Base-by-base conservation (phyloP, 768 basidiomycete genomes). In the Nidula microcarpa region DNA sequence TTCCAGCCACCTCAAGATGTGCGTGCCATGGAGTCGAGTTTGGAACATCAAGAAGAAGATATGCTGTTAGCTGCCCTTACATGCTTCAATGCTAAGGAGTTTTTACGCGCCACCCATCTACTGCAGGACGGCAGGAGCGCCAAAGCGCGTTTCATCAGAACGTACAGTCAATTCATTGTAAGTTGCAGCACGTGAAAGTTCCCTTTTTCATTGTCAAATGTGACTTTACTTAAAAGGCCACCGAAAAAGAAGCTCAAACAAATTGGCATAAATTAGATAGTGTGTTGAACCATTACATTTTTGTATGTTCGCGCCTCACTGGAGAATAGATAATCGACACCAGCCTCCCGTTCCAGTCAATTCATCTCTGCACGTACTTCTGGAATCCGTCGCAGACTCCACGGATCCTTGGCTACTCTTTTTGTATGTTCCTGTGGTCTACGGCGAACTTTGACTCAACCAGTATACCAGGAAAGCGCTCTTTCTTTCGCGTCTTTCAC, bases 81-180 rank as follows among this genome's bases (percentile, higher is more conserved):
- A 16, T 89, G 84, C 62, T 81, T 91, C 58, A 85, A 91, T 56
- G 70, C 82, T 13, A 85, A 86, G 62, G 94, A 98, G 60, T 87
- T 88, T 60, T 73, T 83, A 46, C 79, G 94, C 54, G 90, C 86
- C 6, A 78, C 81, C 5, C 81, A 86, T 59, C 68, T 83, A 52
- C 68, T 98, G 47, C 74, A 74, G 49, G 73, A 75, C 6, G 91
- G 89, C 61, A 80, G 67, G 59, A 89, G 90, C 58, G 67, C 82
- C 23, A 89, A 89, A 65, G 86, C 87, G 6, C 76, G 73, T 23
- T 99, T 97, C 68, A 59, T 98, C 56, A 77, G 79, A 45, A 66
- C 86, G 16, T 98, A 99, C 66, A 81, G 89, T 60, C 82, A 81
- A 57, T 98, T 87, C 66, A 74, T 99, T 67, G 97, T 97, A 66